Evolutionary conservation across 805 yeast species (phyloP), one percentile per base, ranked within the genome.

Genomic region (Lachancea quebecensis): DNA sequence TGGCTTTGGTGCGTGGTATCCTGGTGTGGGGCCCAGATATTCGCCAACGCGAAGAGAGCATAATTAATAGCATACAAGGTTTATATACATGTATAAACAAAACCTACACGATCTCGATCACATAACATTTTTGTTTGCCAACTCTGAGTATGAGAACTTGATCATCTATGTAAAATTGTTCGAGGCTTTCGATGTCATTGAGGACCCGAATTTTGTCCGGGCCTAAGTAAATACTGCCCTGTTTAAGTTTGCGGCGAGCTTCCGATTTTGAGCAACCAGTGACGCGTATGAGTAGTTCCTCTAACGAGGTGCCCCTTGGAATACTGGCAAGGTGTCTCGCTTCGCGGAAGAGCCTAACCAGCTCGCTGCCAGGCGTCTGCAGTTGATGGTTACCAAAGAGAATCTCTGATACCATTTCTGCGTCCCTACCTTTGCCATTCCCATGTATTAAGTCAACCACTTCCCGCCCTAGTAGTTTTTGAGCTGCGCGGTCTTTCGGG

Each of bases 381-480:
- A 17, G 21, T 4, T 44, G 38, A 11, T 32, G 25, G 25, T 42
- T 38, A 8, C 57, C 58, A 62, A 80, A 89, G 34, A 89, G 59
- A 43, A 85, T 74, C 5, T 81, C 74, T 12, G 95, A 81, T 12
- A 86, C 74, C 17, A 74, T 68, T 16, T 78, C 77, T 53, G 93
- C 85, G 33, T 78, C 75, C 21, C 74, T 70, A 2, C 96, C 90
- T 9, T 74, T 73, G 3, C 89, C 91, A 8, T 70, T 72, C 0
- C 98, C 98, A 64, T 90, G 96, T 35, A 93, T 73, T 56, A 93
- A 70, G 56, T 88, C 95, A 6, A 91, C 84, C 39, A 90, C 85
- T 59, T 91, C 96, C 31, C 77, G 66, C 0, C 98, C 98, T 28
- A 93, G 72, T 0, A 81, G 60, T 38, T 78, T 71, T 65, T 93